phyloP scores from a whole-genome alignment of 345 rosid species.

The Cardamine occulta region DNA sequence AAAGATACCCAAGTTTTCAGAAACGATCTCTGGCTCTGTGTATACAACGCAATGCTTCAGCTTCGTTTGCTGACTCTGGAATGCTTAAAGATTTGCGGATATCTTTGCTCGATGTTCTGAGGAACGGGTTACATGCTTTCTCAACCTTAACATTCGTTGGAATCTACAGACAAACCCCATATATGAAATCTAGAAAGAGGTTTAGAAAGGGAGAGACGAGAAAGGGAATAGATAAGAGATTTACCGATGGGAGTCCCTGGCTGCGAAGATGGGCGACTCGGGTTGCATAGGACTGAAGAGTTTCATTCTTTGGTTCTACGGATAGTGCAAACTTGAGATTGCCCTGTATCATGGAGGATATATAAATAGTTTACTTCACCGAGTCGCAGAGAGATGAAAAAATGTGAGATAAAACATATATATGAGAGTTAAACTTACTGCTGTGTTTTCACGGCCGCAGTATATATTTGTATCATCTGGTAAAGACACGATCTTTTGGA shows the following conservation, averaged over 20 bases:
- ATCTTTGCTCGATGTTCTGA: slow-evolving; percentile 68
- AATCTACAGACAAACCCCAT: slow-evolving; percentile 49
- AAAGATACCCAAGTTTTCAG: slow-evolving; percentile 33
- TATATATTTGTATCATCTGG: slow-evolving; percentile 87
- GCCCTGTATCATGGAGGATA: slow-evolving; percentile 53
- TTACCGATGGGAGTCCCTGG: slow-evolving; percentile 88
- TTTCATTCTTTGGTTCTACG: slow-evolving; percentile 87
- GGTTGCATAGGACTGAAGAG: slow-evolving; percentile 79
- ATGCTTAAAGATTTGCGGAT: slow-evolving; percentile 67
- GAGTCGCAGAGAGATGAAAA: slow-evolving; percentile 6
- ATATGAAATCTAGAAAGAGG: neutral
- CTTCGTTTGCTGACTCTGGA: slow-evolving; percentile 64
- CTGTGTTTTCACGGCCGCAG: slow-evolving; percentile 92
- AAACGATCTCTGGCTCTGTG: slow-evolving; percentile 81
- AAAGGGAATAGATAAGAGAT: neutral
- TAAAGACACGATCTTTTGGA: slow-evolving; percentile 68
- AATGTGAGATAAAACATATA: neutral
- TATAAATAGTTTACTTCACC: slow-evolving; percentile 24
- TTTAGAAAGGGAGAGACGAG: neutral
- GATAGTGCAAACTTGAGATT: slow-evolving; percentile 91
- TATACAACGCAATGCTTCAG: slow-evolving; percentile 70
- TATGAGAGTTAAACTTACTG: slow-evolving; percentile 56
- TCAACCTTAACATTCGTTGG: slow-evolving; percentile 81
- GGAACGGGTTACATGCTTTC: slow-evolving; percentile 92
- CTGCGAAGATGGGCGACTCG: slow-evolving; percentile 75